Percentiles rank a stretch among this genome's conserved stretches.
These are phyloP conservation scores for Suhomyces ambrosiae DNA, from an alignment of 1,139 yeast species.

Conservation along the genomic window DNA sequence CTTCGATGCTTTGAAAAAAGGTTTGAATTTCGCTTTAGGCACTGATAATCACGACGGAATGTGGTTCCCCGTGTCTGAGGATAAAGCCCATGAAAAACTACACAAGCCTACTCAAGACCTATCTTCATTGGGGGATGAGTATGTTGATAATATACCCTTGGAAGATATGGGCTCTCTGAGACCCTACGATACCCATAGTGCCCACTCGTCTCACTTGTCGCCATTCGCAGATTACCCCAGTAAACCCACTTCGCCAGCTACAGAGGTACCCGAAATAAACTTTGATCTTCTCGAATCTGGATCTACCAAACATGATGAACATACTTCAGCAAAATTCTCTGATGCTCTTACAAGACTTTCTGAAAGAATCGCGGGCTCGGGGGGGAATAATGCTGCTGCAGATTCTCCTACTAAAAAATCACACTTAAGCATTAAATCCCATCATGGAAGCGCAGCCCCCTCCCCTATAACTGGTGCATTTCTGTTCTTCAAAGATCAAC, in stretches of 20 bases:
- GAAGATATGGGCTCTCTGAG: constrained; percentile 11
- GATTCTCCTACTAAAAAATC: constrained; percentile 17
- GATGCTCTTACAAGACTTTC: constrained; percentile 39
- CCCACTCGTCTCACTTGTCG: constrained; percentile 4
- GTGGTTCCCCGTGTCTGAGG: constrained; percentile 33
- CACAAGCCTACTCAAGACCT: constrained; percentile 2
- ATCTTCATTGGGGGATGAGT: constrained; percentile 10
- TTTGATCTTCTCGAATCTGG: constrained; percentile 9
- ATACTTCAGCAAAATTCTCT: constrained; percentile 26
- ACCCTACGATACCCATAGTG: not conserved
- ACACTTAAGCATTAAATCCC: constrained; percentile 4
- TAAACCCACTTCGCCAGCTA: constrained; percentile 3
- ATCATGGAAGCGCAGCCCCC: constrained; percentile 8
- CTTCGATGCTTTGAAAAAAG: constrained; percentile 39
- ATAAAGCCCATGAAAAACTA: constrained; percentile 1
- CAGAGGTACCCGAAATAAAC: constrained; percentile 1
- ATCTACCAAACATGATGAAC: constrained; percentile 6
- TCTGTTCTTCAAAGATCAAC: constrained; percentile 14
- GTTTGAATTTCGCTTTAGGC: constrained; percentile 43
- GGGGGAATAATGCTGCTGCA: constrained; percentile 13
- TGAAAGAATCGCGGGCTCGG: constrained; percentile 47
- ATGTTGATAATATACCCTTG: constrained; percentile 27
- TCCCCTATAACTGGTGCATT: constrained; percentile 15
- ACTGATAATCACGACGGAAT: constrained; percentile 26
- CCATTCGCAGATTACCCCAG: constrained; percentile 10